Evolutionary conservation across 179 eudicot genomes (phyloP).

Genomic region (Sideroxylon spinosum): DNA sequence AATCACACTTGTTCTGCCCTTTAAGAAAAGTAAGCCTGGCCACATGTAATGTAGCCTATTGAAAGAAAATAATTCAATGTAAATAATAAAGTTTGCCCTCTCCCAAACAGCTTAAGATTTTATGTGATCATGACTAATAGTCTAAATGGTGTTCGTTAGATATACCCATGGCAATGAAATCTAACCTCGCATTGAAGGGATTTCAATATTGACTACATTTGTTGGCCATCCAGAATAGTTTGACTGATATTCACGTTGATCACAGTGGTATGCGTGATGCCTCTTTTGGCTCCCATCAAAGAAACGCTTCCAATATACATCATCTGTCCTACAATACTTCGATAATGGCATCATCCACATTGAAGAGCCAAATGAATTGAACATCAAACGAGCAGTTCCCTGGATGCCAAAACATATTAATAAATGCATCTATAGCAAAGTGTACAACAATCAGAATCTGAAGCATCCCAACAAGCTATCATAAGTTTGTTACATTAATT

Average conservation of each 20-base stretch:
- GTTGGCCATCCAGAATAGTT: constrained; percentile 97
- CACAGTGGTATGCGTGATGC: constrained; percentile 61
- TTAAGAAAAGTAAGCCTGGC: too few relatives aligned
- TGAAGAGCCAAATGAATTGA: constrained; percentile 92
- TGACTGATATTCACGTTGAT: constrained; percentile 49
- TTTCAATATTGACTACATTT: constrained; percentile 74
- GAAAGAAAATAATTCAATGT: not conserved
- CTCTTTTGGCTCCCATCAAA: constrained; percentile 40
- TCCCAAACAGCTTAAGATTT: too few relatives aligned
- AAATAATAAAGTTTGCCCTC: not conserved
- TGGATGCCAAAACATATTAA: constrained; percentile 36
- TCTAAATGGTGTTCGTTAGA: constrained; percentile 2
- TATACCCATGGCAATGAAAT: not conserved
- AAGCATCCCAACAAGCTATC: not conserved
- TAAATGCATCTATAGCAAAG: constrained; percentile 12
- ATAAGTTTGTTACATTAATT: not conserved
- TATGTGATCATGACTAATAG: too few relatives aligned
- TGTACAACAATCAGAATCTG: not conserved
- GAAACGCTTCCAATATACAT: constrained; percentile 62
- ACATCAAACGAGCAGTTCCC: constrained; percentile 97
- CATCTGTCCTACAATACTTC: constrained; percentile 66
- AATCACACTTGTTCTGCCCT: not conserved
- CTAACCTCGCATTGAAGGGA: constrained; percentile 66
- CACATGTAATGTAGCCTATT: too few relatives aligned
- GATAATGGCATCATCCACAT: constrained; percentile 95